Conservation (phyloP, 2,329 filamentous ascomycete genomes). For the Didymella exigua region DNA sequence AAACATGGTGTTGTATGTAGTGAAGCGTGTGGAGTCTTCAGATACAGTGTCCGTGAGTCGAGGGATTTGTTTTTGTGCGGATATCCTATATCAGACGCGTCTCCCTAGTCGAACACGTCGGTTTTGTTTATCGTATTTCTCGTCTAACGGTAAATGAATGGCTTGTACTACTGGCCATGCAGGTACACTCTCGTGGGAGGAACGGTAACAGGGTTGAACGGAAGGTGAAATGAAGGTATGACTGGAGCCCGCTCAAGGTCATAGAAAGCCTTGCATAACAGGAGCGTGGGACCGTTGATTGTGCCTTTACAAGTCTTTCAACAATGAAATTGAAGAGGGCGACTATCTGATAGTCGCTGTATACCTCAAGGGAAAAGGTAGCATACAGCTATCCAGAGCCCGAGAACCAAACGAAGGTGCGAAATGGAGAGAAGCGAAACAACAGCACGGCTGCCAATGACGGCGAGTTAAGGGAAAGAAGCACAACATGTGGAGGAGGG, state of each 20-base stretch:
- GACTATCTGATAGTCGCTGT: conserved; percentile 4
- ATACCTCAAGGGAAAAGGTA: conserved; percentile 11
- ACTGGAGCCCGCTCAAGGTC: conserved; percentile 44
- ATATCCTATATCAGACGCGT: conserved; percentile 39
- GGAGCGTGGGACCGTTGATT: conserved; percentile 31
- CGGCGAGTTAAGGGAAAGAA: conserved; percentile 32
- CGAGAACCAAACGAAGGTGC: conserved; percentile 40
- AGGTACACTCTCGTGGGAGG: conserved; percentile 10
- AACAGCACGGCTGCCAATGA: conserved; percentile 47
- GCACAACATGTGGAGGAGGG: conserved; percentile 32
- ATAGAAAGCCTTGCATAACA: conserved; percentile 37
- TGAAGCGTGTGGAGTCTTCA: conserved; percentile 17
- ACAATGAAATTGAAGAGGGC: conserved; percentile 21
- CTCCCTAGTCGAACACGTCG: conserved; percentile 13
- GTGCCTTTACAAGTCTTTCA: conserved; percentile 14
- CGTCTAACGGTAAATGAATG: conserved; percentile 11
- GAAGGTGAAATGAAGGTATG: conserved; percentile 26
- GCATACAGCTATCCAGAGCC: conserved; percentile 29
- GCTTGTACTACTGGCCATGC: conserved; percentile 12
- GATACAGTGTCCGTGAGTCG: conserved; percentile 12
- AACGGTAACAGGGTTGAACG: conserved; percentile 15
- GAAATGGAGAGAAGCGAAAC: conserved; percentile 44
- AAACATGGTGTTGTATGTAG: conserved; percentile 36
- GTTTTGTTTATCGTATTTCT: conserved; percentile 7
- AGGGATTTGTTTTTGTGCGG: conserved; percentile 23